Evolutionary conservation across 441 rosid genomes (phyloP).

Genomic region (Erysimum pusillum): DNA sequence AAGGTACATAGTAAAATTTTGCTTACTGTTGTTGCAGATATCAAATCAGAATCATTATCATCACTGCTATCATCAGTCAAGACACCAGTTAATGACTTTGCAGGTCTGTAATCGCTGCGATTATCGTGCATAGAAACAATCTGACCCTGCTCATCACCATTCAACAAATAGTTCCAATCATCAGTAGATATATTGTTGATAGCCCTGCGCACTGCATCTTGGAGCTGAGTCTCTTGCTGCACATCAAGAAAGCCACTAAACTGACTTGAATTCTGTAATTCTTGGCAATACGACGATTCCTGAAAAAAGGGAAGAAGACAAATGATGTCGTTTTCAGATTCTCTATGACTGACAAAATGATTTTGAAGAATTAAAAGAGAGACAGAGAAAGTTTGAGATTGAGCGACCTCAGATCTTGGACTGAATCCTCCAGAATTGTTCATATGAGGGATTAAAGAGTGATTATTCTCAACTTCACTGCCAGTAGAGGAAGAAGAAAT

Average conservation of each 20-base stretch:
- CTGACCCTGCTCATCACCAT: neutral
- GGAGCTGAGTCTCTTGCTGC: neutral
- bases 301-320: neutral
- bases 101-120: conserved; percentile 28
- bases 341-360: too few species aligned
- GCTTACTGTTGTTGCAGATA: conserved; percentile 39
- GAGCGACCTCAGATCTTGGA: conserved; percentile 1
- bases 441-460: neutral
- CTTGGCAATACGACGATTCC: neutral
- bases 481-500: neutral
- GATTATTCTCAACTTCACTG: neutral
- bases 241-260: neutral
- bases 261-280: neutral
- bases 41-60: conserved; percentile 11
- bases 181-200: neutral
- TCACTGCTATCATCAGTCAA: conserved; percentile 15
- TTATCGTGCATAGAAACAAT: neutral
- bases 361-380: neutral
- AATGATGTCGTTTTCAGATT: neutral
- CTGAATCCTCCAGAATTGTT: neutral
- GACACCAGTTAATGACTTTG: conserved; percentile 27
- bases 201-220: neutral
- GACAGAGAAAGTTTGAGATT: neutral
- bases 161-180: neutral
- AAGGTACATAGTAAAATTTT: neutral